These are phyloP conservation scores for Apodospora peruviana DNA, from an alignment of 495 filamentous ascomycete genomes.

Conservation along the genomic window DNA sequence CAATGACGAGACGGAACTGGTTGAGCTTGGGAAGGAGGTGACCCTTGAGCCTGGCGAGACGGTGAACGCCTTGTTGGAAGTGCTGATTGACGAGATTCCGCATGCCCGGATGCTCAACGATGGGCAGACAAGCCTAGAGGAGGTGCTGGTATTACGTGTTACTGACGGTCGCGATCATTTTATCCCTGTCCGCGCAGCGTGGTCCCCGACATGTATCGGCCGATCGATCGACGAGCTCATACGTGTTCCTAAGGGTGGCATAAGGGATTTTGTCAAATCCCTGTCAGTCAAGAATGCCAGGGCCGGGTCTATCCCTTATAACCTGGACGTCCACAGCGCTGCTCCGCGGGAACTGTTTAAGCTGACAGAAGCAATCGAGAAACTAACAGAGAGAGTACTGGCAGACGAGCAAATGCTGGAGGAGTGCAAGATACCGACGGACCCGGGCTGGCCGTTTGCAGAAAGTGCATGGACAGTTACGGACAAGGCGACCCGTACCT, in stretches of 20 bases:
- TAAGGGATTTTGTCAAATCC: constrained; percentile 39
- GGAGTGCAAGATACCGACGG: constrained; percentile 51
- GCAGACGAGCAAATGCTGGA: constrained; percentile 83
- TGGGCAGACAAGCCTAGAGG: constrained; percentile 59
- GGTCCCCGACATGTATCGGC: constrained; percentile 79
- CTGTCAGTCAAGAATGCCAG: constrained; percentile 17
- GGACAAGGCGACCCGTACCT: constrained; percentile 19
- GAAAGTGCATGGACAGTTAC: constrained; percentile 28
- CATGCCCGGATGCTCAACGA: constrained; percentile 70
- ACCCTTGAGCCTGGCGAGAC: constrained; percentile 80
- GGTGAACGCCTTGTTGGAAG: constrained; percentile 58
- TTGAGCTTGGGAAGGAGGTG: constrained; percentile 42
- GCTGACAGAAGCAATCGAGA: constrained; percentile 78
- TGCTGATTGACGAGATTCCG: constrained; percentile 55
- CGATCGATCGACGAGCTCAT: constrained; percentile 79
- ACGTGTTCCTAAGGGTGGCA: constrained; percentile 72
- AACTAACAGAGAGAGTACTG: constrained; percentile 63
- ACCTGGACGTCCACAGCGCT: constrained; percentile 37
- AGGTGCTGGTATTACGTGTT: constrained; percentile 86
- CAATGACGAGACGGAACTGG: constrained; percentile 30
- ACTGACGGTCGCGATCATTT: constrained; percentile 85
- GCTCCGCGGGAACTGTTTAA: constrained; percentile 80
- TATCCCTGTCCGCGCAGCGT: constrained; percentile 68
- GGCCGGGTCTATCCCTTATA: constrained; percentile 35
- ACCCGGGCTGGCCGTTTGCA: constrained; percentile 74